These are phyloP conservation scores for Parmales sp. DNA, from an alignment of 108 stramenopile genomes.

Conservation along the genomic window DNA sequence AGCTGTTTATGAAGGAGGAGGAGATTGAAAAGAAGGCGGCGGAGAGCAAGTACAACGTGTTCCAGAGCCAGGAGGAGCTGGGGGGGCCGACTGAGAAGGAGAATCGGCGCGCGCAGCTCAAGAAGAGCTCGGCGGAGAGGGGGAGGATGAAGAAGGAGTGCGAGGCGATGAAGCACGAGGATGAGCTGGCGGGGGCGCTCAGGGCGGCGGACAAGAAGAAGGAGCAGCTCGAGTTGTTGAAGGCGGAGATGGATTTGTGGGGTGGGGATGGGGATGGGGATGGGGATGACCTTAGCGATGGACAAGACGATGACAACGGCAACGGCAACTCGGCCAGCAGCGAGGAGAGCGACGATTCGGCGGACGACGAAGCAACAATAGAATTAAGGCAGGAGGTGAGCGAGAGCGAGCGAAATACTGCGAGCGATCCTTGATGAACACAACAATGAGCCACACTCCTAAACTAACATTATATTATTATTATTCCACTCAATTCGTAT, in stretches of 20 bases:
- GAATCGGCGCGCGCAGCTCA: not conserved
- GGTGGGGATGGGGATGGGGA: not conserved
- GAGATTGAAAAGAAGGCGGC: slow-evolving; percentile 19
- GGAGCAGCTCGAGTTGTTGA: slow-evolving; percentile 12
- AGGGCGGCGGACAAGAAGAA: slow-evolving; percentile 1
- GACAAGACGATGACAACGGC: slow-evolving; percentile 7
- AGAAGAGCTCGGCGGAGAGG: not conserved
- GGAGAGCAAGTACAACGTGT: slow-evolving; percentile 9
- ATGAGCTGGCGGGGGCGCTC: not conserved
- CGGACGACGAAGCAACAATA: not conserved
- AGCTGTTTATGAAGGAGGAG: slow-evolving; percentile 27
- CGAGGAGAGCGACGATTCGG: slow-evolving; percentile 6
- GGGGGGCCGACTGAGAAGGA: not conserved
- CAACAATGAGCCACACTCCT: too few relatives aligned
- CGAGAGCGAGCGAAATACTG: not conserved
- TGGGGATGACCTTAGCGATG: not conserved
- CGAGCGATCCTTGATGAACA: not conserved
- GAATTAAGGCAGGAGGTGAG: not conserved
- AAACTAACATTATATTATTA: too few relatives aligned
- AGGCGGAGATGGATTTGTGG: slow-evolving; percentile 12
- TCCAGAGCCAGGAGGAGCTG: slow-evolving; percentile 13
- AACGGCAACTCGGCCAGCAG: not conserved
- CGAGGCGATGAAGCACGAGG: slow-evolving; percentile 13
- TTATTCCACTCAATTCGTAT: too few relatives aligned
- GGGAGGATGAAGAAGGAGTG: slow-evolving; percentile 3